These are phyloP conservation scores for Penicillium lagena DNA, from an alignment of 495 filamentous ascomycete genomes.

Conservation along the genomic window DNA sequence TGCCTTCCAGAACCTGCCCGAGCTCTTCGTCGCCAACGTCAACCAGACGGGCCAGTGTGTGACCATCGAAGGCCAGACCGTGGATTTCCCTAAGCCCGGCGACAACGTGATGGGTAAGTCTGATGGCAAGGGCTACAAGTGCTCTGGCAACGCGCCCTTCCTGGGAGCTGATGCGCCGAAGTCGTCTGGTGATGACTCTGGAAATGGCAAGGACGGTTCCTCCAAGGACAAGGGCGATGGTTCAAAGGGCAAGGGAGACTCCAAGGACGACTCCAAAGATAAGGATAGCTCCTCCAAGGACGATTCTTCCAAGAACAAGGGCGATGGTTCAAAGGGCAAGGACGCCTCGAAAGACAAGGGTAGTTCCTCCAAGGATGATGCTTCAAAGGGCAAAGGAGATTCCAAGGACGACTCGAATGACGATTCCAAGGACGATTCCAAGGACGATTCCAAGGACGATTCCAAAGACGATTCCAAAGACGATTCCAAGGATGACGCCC, in stretches of 20 bases:
- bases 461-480: not conserved
- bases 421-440: no score
- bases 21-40: conserved; percentile 56
- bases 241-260: not conserved
- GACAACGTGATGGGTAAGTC: conserved; percentile 14
- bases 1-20: conserved; percentile 29
- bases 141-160: conserved; percentile 17
- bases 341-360: no score
- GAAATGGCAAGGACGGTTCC: not conserved
- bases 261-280: not conserved
- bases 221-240: not conserved
- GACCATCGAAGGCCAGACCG: conserved; percentile 22
- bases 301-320: not conserved
- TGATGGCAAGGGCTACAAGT: conserved; percentile 21
- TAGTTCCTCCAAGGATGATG: no score
- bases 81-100: conserved; percentile 22
- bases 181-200: not conserved
- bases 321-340: not conserved
- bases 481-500: not conserved
- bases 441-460: not conserved
- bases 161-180: conserved; percentile 1
- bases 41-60: conserved; percentile 23
- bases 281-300: not conserved
- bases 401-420: not conserved
- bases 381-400: not conserved